These are phyloP conservation scores for Ogataea trehalophila DNA, from an alignment of 805 yeast species.

Conservation along the genomic window DNA sequence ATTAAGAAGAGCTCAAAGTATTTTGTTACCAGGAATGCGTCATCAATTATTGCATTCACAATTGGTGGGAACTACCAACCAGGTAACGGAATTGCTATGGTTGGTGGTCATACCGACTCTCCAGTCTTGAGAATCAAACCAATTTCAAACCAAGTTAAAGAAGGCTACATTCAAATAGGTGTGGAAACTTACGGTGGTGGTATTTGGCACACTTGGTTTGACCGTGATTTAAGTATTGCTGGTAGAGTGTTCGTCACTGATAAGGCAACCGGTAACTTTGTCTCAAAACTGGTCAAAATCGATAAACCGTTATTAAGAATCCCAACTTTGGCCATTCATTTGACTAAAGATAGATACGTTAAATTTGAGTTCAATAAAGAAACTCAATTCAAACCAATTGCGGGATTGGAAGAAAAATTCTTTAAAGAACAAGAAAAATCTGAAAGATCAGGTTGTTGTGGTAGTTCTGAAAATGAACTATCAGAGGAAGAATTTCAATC, in stretches of 20 bases:
- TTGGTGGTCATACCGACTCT: constrained; percentile 96
- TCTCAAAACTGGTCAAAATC: constrained; percentile 70
- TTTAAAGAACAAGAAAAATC: constrained; percentile 5
- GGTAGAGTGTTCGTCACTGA: constrained; percentile 79
- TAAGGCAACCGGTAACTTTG: constrained; percentile 39
- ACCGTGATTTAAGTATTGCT: constrained; percentile 85
- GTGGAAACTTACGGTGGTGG: constrained; percentile 96
- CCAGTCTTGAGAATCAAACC: constrained; percentile 91
- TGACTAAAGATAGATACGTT: constrained; percentile 68
- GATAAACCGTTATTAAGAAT: constrained; percentile 82
- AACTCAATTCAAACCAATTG: constrained; percentile 79
- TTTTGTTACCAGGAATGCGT: constrained; percentile 83
- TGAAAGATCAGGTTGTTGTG: constrained; percentile 36
- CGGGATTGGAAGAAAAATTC: constrained; percentile 44
- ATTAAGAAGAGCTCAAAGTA: constrained; percentile 59
- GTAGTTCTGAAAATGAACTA: constrained; percentile 34
- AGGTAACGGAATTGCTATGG: constrained; percentile 80
- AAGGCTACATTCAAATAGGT: constrained; percentile 84
- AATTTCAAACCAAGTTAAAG: constrained; percentile 58
- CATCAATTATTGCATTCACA: constrained; percentile 83
- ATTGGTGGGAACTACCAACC: constrained; percentile 69
- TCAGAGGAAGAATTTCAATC: constrained; percentile 57
- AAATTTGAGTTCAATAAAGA: constrained; percentile 90
- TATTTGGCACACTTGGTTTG: constrained; percentile 96
- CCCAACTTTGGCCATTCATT: constrained; percentile 92